Evolutionary conservation across 2,329 filamentous ascomycete genomes (phyloP), one percentile per base, ranked within the genome.

Genomic region (Aspergillus sp.): DNA sequence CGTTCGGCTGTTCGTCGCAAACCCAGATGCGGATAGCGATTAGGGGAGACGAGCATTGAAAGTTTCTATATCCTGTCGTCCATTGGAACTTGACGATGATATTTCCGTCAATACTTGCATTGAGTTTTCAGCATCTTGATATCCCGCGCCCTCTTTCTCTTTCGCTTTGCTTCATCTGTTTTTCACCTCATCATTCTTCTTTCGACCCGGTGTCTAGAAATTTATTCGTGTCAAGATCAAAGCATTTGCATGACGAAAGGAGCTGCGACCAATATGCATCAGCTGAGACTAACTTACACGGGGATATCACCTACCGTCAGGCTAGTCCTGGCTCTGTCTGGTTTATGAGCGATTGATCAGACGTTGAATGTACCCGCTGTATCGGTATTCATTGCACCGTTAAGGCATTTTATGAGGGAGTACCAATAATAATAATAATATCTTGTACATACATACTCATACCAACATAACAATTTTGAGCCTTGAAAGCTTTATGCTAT

Each of bases 1-100:
- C 27, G 75, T 77, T 53, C 70, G 77, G 52, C 67, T 80, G 21
- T 80, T 79, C 57, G 75, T 80, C 50, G 77, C 78, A 33, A 80
- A 80, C 63, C 78, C 78, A 17, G 78, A 80, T 66, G 58, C 76
- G 55, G 27, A 31, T 31, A 78, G 77, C 61, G 75, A 77, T 60
- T 76, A 66, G 60, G 40, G 23, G 35, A 37, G 35, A 37, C 35
- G 14, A 15, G 12, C 15, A 52, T 39, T 15, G n/a, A n/a, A 27
- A 33, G n/a, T 37, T 57, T 55, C 45, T 51, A 43, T 33, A 54
- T 48, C 44, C 44, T 19, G 39, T 45, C 47, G 1, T 45, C 47
- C 43, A 12, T 35, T 52, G 9, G 44, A 40, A 31, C 46, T 27
- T 59, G 41, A 21, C 43, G 37, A 21, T 55, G 40, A 40, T 14